A percentile compares a stretch with the other conserved stretches of the same genome.
Conservation (phyloP, 2,329 filamentous ascomycete genomes). For the Trichophyton schoenleinii region DNA sequence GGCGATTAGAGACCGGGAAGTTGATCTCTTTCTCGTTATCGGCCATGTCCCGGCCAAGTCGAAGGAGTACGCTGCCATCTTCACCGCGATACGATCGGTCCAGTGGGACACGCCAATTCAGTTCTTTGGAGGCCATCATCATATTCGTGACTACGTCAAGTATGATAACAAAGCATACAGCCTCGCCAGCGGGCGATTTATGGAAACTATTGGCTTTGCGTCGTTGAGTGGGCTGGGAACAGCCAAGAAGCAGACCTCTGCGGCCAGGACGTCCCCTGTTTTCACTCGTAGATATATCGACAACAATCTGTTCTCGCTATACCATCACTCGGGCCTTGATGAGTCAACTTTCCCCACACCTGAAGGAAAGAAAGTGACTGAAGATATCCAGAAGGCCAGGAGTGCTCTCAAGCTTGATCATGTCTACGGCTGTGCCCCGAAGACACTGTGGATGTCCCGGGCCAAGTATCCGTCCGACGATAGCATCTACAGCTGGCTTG, state of each 20-base stretch:
- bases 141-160: constrained; percentile 70
- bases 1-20: constrained; percentile 62
- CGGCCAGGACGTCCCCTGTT: constrained; percentile 26
- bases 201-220: constrained; percentile 92
- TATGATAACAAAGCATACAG: constrained; percentile 70
- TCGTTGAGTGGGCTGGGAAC: constrained; percentile 58
- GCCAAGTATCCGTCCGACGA: constrained; percentile 58
- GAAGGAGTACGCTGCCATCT: constrained; percentile 64
- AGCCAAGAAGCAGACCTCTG: constrained; percentile 22
- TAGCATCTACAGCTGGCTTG: constrained; percentile 74
- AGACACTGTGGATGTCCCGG: constrained; percentile 68
- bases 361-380: constrained; percentile 58
- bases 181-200: constrained; percentile 77
- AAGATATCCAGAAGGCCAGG: constrained; percentile 57
- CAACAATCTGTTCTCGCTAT: constrained; percentile 75
- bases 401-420: constrained; percentile 59
- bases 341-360: constrained; percentile 61
- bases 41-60: constrained; percentile 78
- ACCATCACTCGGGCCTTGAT: constrained; percentile 67
- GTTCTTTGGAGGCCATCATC: constrained; percentile 82
- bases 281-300: constrained; percentile 83
- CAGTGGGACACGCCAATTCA: constrained; percentile 76
- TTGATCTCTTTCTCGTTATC: constrained; percentile 75
- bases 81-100: constrained; percentile 60
- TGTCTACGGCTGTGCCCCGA: constrained; percentile 70